A percentile compares a stretch with the other conserved stretches of the same genome.
Evolutionary conservation across 257 asterid genomes (phyloP).

Genomic region (Nicotiana obtusifolia): DNA sequence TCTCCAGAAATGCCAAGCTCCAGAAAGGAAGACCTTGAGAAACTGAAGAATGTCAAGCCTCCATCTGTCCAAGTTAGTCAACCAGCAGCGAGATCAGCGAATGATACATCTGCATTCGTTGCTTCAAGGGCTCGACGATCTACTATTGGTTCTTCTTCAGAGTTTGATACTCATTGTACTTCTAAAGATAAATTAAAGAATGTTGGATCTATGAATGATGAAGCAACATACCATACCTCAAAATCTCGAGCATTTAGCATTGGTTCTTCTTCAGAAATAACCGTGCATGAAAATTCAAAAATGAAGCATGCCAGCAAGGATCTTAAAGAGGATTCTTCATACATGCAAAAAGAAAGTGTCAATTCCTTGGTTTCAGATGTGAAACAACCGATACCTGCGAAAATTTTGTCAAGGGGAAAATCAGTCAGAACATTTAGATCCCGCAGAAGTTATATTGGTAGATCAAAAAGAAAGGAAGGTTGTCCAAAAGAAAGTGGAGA

Average conservation of each 20-base stretch:
- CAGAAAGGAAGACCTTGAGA: conserved; percentile 21
- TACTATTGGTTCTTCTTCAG: conserved; percentile 33
- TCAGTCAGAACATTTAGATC: conserved; percentile 74
- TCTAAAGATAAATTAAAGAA: conserved; percentile 16
- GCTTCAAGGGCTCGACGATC: conserved; percentile 14
- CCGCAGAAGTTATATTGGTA: conserved; percentile 19
- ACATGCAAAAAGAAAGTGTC: conserved; percentile 26
- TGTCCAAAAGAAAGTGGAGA: conserved; percentile 19
- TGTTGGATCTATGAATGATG: conserved; percentile 18
- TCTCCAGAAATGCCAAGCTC: conserved; percentile 30
- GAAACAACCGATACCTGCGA: conserved; percentile 33
- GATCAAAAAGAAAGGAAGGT: conserved; percentile 22
- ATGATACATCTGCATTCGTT: conserved; percentile 19
- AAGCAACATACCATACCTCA: conserved; percentile 4
- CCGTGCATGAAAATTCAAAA: conserved; percentile 16
- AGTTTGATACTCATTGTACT: conserved; percentile 17
- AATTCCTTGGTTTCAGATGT: conserved; percentile 27
- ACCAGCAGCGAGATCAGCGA: conserved; percentile 13
- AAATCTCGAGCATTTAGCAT: conserved; percentile 20
- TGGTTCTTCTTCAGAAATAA: conserved; percentile 35
- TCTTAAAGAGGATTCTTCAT: conserved; percentile 25
- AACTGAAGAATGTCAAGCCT: conserved; percentile 15
- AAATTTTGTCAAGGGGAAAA: conserved; percentile 44
- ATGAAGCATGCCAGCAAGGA: conserved; percentile 13
- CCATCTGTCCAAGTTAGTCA: conserved; percentile 18